Evolutionary conservation across 495 filamentous ascomycete species (phyloP), one percentile per base, ranked within the genome.

Genomic region (Neurospora sp.): DNA sequence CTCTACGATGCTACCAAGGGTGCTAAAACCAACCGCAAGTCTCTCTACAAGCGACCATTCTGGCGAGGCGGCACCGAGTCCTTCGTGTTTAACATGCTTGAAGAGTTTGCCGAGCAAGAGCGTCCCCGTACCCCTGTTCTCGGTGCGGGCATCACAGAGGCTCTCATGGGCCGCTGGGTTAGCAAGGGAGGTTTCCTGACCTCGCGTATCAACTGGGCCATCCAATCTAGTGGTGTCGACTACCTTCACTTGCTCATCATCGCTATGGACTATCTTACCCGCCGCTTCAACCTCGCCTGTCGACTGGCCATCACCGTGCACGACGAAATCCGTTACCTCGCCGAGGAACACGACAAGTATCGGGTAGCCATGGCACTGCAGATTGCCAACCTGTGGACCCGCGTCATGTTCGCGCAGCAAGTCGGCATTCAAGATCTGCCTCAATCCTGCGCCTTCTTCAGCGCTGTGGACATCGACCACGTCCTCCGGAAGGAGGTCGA

Each of bases 141-240:
- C n/a, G 96, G 92, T 14, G 96, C 96, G 18, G 95, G 96, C 12
- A 98, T 99, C 78, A 99, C 96, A 0, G 94, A 98, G 80, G 96
- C 96, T 0, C 84, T 99, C 18, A 94, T 94, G 90, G 85, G 90
- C 59, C 89, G 93, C 40, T 96, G 91, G 78, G 89, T 98, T 76
- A 94, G 89, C 81, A 94, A 91, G 77, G 94, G 94, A 39, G 93
- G 91, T 68, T 99, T 95, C 83, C 92, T 99, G 84, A 96, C 96
- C 3, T 96, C 92, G 41, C 90, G 96, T 20, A 97, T 99, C 83
- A 99, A 99, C 79, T 99, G 96, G 96, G 96, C 96, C 22, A 98
- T 99, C 74, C 96, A 99, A 76, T 97, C 94, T 3, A 96, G 92
- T 9, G 96, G 96, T 40, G 96, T 98, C 14, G 96, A 99, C 82